Base-by-base conservation (phyloP, 2,329 filamentous ascomycete genomes). In the Ophiosphaerella korrae region DNA sequence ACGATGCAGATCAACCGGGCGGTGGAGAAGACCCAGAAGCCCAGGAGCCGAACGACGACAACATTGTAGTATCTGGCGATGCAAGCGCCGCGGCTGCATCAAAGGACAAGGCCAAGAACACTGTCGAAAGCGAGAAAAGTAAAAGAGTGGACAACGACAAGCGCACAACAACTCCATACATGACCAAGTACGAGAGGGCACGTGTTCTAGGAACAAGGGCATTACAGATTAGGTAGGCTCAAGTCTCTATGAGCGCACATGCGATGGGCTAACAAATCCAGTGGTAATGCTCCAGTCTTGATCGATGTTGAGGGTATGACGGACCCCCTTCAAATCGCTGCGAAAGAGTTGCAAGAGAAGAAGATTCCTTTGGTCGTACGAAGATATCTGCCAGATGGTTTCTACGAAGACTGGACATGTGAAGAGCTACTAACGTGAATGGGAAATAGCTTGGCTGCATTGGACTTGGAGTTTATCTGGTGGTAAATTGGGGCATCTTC, bases 391-490 rank as follows among this genome's bases (percentile, higher is more conserved):
- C 94, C 94, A 18, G 94, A 99, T 78, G 94, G 94, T 80, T 96
- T 85, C 90, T 97, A 97, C 76, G 94, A 99, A 82, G 94, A 99
- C 75, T 99, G 94, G 94, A 96, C 92, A 32, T 97, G 92, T 77
- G 94, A 97, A 78, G 94, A 99, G 77, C 82, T 97, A 59, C 83
- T 96, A 51, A 64, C 61, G 41, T 72, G 57, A 38, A 26, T 36
- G 45, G 48, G 11, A 29, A 52, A 49, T 48, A 45, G 56, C 40
- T 55, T 62, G 57, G 50, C 60, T 71, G 67, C 67, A 70, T 68
- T 66, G 64, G 64, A 55, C 50, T 54, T 62, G 71, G 71, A 71
- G 70, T 72, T 68, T 45, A 55, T 53, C 44, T 57, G 63, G 57
- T 52, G 57, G 53, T 53, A 68, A 63, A 63, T 47, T 55, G 61